Conservation (phyloP, 352 stramenopile species). For the Chrysophaeum taylorii region DNA sequence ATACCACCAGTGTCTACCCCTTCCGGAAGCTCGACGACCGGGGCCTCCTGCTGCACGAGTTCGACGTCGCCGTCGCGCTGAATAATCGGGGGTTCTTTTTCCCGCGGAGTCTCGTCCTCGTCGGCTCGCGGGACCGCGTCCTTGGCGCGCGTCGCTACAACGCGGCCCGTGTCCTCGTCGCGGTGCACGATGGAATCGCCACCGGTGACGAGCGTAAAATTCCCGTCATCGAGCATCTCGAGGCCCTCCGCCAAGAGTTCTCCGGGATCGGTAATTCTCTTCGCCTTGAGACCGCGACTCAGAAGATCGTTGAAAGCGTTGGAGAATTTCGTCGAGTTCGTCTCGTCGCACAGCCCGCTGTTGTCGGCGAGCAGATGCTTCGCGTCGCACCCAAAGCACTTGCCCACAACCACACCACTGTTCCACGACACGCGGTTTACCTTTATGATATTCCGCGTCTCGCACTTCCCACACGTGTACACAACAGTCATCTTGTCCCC, state of each 20-base stretch:
- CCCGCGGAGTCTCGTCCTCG: neutral
- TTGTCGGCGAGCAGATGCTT: conserved; percentile 5
- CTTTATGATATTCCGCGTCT: neutral
- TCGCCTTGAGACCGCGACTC: neutral
- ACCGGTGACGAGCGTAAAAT: neutral
- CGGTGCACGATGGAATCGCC: neutral
- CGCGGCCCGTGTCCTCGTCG: too few species aligned
- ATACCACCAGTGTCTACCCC: neutral
- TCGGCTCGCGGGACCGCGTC: neutral
- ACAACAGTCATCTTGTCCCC: too few species aligned
- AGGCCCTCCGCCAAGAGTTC: neutral
- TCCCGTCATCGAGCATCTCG: neutral
- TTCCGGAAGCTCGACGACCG: neutral
- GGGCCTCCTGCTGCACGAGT: neutral
- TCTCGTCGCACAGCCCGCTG: neutral
- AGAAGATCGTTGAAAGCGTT: neutral
- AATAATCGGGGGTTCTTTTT: too few species aligned
- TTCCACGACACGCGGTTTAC: neutral
- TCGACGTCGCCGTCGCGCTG: neutral
- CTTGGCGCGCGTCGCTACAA: neutral
- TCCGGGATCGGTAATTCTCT: neutral
- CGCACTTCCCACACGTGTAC: neutral
- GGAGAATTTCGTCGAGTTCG: neutral
- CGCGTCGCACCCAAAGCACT: neutral
- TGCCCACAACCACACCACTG: neutral